Conservation (phyloP, 257 asterid species). For the Cruciata laevipes region DNA sequence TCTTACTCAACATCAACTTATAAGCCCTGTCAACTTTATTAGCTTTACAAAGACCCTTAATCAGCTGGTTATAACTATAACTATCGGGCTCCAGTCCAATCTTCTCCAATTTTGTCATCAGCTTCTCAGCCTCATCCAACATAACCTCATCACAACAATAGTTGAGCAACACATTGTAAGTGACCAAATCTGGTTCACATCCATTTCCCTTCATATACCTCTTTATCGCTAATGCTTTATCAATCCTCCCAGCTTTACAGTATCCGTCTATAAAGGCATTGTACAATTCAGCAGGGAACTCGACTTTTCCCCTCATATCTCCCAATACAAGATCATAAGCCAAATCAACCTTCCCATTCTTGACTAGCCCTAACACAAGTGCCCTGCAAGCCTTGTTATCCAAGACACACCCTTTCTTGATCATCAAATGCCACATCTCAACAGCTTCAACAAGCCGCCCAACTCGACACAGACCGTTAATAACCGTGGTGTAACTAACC, state of each 20-base stretch:
- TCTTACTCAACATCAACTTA: slow-evolving; percentile 47
- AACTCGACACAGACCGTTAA: slow-evolving; percentile 57
- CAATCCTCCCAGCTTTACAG: slow-evolving; percentile 77
- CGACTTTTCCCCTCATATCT: slow-evolving; percentile 62
- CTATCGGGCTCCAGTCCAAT: slow-evolving; percentile 58
- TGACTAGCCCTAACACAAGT: slow-evolving; percentile 73
- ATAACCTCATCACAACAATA: slow-evolving; percentile 58
- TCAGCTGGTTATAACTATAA: slow-evolving; percentile 77
- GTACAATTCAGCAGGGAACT: slow-evolving; percentile 47
- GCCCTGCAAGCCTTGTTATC: slow-evolving; percentile 81
- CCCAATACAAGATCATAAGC: slow-evolving; percentile 95
- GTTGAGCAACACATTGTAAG: slow-evolving; percentile 67
- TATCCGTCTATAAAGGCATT: slow-evolving; percentile 73
- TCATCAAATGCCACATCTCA: slow-evolving; percentile 67
- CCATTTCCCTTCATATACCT: slow-evolving; percentile 75
- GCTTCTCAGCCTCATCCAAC: slow-evolving; percentile 72
- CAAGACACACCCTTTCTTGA: slow-evolving; percentile 48
- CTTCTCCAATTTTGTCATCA: slow-evolving; percentile 64
- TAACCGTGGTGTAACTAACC: slow-evolving; percentile 68
- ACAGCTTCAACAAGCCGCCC: slow-evolving; percentile 54
- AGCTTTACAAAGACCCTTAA: slow-evolving; percentile 83
- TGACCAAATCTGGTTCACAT: slow-evolving; percentile 73
- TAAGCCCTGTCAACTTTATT: slow-evolving; percentile 69
- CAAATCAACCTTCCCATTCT: slow-evolving; percentile 71
- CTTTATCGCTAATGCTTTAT: slow-evolving; percentile 77